These are phyloP conservation scores for Agarophyton chilense DNA, from an alignment of 23 red algal species.

Conservation along the genomic window DNA sequence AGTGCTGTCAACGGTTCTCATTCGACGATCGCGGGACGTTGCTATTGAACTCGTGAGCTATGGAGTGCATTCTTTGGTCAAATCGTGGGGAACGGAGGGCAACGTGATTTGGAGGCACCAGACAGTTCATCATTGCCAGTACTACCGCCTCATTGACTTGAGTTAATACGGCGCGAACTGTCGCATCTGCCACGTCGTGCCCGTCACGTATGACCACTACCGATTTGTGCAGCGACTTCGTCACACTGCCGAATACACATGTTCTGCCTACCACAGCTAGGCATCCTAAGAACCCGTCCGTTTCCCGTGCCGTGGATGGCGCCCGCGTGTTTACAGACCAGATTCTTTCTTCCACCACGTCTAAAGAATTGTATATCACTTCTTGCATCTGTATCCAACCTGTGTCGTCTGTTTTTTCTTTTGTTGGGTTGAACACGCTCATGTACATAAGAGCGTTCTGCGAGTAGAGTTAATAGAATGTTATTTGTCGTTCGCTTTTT, in stretches of 20 bases:
- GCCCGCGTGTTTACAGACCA: not conserved
- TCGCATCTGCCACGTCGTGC: slow-evolving; percentile 3
- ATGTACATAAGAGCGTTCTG: slow-evolving; percentile 71
- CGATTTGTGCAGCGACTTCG: slow-evolving; percentile 41
- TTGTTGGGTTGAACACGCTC: slow-evolving; percentile 25
- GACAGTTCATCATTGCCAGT: slow-evolving; percentile 43
- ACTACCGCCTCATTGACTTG: slow-evolving; percentile 25
- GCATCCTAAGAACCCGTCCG: slow-evolving; percentile 67
- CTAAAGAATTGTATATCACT: slow-evolving; percentile 77
- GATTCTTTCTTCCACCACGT: slow-evolving; percentile 75
- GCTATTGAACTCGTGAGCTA: not conserved
- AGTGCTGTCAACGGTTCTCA: no score
- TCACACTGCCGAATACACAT: slow-evolving; percentile 65
- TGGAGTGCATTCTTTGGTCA: not conserved
- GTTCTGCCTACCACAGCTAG: slow-evolving; percentile 64
- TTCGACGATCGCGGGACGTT: no score
- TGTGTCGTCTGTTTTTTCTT: not conserved
- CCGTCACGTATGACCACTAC: slow-evolving; percentile 45
- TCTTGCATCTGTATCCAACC: slow-evolving; percentile 65
- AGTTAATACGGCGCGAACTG: slow-evolving; percentile 23
- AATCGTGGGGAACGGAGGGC: not conserved
- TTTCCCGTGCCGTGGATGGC: not conserved
- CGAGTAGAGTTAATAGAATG: not conserved
- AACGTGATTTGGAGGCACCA: not conserved
- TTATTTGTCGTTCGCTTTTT: not conserved